Conservation (phyloP, 768 basidiomycete species). For the Fomitopsis serialis region DNA sequence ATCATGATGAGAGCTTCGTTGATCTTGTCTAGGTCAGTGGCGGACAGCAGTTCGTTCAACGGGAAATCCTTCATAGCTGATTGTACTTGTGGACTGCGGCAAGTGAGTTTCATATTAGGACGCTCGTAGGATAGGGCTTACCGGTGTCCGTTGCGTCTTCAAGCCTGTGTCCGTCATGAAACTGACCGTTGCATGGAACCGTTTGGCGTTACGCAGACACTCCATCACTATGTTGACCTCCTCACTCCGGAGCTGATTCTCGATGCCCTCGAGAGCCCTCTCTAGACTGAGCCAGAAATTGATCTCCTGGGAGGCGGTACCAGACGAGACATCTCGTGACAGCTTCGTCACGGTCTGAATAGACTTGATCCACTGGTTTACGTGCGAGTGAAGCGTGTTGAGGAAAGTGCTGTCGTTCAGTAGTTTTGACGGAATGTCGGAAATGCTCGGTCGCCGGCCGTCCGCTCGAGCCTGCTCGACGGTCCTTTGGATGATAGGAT, state of each 20-base stretch:
- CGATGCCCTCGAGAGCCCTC: slow-evolving; percentile 88
- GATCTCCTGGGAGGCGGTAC: slow-evolving; percentile 97
- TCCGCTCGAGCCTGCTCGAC: slow-evolving; percentile 67
- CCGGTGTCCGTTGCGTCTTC: slow-evolving; percentile 90
- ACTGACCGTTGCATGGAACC: slow-evolving; percentile 95
- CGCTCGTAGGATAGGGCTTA: slow-evolving; percentile 28
- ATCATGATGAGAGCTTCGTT: slow-evolving; percentile 84
- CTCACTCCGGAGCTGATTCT: slow-evolving; percentile 85
- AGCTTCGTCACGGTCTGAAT: slow-evolving; percentile 96
- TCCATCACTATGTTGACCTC: slow-evolving; percentile 93
- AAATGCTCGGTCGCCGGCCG: slow-evolving; percentile 65
- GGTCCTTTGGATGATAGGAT: slow-evolving; percentile 82
- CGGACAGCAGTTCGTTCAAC: slow-evolving; percentile 91
- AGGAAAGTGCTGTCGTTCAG: slow-evolving; percentile 89
- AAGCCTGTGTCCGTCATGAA: slow-evolving; percentile 97
- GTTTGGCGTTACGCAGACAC: slow-evolving; percentile 90
- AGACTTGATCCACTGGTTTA: slow-evolving; percentile 97
- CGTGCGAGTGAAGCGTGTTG: slow-evolving; percentile 87
- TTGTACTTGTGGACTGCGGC: slow-evolving; percentile 92
- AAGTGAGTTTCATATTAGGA: not conserved
- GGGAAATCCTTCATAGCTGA: slow-evolving; percentile 99
- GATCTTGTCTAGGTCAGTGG: slow-evolving; percentile 93
- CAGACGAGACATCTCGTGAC: slow-evolving; percentile 87
- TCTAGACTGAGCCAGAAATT: slow-evolving; percentile 99
- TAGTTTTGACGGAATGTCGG: slow-evolving; percentile 64